phyloP scores from a whole-genome alignment of 2,329 filamentous ascomycete species.

The Cladosporium halotolerans region DNA sequence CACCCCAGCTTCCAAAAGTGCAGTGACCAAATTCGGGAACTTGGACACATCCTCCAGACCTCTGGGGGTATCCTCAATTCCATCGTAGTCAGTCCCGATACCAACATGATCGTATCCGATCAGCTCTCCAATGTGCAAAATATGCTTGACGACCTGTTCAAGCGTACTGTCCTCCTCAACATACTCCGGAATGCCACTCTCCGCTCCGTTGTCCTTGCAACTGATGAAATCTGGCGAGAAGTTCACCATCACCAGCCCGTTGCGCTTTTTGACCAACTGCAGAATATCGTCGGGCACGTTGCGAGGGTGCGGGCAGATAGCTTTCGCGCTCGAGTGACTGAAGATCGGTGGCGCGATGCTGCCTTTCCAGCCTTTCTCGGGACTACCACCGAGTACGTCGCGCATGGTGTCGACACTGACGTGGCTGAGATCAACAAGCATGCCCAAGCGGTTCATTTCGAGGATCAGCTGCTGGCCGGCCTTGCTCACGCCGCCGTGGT shows the following conservation, averaged over 20 bases:
- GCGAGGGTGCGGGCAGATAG: constrained; percentile 77
- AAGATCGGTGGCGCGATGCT: constrained; percentile 80
- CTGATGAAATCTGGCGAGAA: constrained; percentile 78
- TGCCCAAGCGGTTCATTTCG: constrained; percentile 92
- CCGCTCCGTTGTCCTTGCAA: constrained; percentile 54
- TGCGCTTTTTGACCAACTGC: constrained; percentile 63
- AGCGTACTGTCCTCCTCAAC: constrained; percentile 66
- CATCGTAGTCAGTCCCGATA: constrained; percentile 85
- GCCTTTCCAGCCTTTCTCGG: constrained; percentile 54
- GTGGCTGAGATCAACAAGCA: constrained; percentile 88
- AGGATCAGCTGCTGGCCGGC: constrained; percentile 62
- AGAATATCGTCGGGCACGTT: constrained; percentile 86
- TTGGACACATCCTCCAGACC: constrained; percentile 82
- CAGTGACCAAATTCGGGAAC: constrained; percentile 70
- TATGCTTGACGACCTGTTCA: constrained; percentile 70
- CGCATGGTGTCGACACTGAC: constrained; percentile 74
- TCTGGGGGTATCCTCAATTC: constrained; percentile 57
- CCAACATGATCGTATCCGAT: constrained; percentile 88
- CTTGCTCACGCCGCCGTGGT: constrained; percentile 66
- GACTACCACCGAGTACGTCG: constrained; percentile 60
- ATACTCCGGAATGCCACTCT: constrained; percentile 58
- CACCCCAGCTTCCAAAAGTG: constrained; percentile 66
- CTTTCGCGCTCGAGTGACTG: constrained; percentile 76
- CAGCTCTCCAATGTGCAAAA: constrained; percentile 71
- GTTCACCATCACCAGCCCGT: constrained; percentile 85